These are phyloP conservation scores for Novymonas esmeraldas DNA, from an alignment of 208 protist genomes.

Conservation along the genomic window DNA sequence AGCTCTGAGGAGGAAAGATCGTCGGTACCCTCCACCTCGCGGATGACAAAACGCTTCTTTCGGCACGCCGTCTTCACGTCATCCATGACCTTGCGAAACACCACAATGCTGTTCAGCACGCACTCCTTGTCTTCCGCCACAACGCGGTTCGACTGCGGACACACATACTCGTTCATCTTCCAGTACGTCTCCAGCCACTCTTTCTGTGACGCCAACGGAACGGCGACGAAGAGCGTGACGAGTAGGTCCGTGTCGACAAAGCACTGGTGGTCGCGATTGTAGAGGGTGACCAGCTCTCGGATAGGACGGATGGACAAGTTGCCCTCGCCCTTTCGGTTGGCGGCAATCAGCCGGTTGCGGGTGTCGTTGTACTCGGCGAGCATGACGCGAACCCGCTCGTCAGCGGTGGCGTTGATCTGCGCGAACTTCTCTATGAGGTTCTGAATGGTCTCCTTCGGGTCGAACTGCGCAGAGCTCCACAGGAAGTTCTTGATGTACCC, in stretches of 20 bases:
- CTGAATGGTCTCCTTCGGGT: conserved; percentile 80
- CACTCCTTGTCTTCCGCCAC: conserved; percentile 91
- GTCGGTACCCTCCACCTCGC: conserved; percentile 76
- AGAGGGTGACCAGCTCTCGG: conserved; percentile 72
- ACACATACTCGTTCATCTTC: conserved; percentile 85
- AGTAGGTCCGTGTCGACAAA: conserved; percentile 89
- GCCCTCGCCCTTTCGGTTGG: conserved; percentile 70
- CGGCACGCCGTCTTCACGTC: conserved; percentile 83
- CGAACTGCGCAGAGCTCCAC: conserved; percentile 86
- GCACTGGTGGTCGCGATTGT: conserved; percentile 65
- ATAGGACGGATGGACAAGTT: conserved; percentile 87
- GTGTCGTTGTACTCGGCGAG: conserved; percentile 89
- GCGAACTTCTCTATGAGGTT: conserved; percentile 76
- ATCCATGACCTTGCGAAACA: conserved; percentile 86
- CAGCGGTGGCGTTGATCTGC: conserved; percentile 63
- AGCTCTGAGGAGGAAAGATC: conserved; percentile 69
- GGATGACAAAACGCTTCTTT: conserved; percentile 78
- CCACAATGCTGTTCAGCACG: conserved; percentile 88
- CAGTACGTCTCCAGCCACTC: conserved; percentile 87
- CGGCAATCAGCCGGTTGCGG: conserved; percentile 70
- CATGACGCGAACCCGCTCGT: conserved; percentile 82
- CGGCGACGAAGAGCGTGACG: conserved; percentile 85
- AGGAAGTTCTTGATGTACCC: conserved; percentile 87
- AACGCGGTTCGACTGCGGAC: conserved; percentile 80
- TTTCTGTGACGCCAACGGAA: conserved; percentile 63